These are phyloP conservation scores for Debaryomyces nepalensis DNA, from an alignment of 1,139 yeast genomes.

Conservation along the genomic window DNA sequence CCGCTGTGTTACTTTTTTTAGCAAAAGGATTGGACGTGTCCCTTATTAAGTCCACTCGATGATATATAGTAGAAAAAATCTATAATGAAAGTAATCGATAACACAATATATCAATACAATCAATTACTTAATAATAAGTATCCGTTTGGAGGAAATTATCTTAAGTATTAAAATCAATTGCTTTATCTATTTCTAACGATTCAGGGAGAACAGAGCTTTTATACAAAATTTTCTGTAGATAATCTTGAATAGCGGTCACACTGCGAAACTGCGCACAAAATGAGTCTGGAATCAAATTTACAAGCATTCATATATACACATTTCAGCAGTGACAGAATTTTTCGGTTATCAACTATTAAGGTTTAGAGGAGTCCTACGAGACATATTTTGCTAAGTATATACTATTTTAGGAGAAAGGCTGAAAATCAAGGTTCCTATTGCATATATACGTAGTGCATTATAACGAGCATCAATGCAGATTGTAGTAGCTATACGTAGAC, in stretches of 20 bases:
- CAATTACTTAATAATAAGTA: constrained; percentile 3
- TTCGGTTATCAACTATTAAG: background rate
- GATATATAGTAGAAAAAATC: background rate
- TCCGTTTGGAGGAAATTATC: constrained; percentile 1
- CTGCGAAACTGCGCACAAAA: constrained; percentile 11
- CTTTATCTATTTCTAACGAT: constrained; percentile 2
- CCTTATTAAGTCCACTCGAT: constrained; percentile 10
- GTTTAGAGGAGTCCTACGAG: background rate
- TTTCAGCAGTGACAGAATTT: background rate
- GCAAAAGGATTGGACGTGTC: constrained; percentile 11
- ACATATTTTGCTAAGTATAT: background rate
- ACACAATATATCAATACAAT: constrained; percentile 6
- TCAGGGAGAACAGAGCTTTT: constrained; percentile 6
- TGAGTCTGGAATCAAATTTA: constrained; percentile 9
- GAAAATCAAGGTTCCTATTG: background rate
- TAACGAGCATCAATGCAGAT: constrained; percentile 5
- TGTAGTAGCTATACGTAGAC: background rate
- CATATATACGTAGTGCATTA: constrained; percentile 8
- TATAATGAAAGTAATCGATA: constrained; percentile 11
- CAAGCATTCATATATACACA: constrained; percentile 1
- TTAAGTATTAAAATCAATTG: constrained; percentile 5
- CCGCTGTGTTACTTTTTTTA: constrained; percentile 3
- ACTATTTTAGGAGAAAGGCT: background rate
- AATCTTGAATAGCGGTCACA: constrained; percentile 10
- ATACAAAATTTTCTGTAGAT: constrained; percentile 9